Conservation (phyloP, 2,329 filamentous ascomycete species). For the Rhinocladiella mackenziei region DNA sequence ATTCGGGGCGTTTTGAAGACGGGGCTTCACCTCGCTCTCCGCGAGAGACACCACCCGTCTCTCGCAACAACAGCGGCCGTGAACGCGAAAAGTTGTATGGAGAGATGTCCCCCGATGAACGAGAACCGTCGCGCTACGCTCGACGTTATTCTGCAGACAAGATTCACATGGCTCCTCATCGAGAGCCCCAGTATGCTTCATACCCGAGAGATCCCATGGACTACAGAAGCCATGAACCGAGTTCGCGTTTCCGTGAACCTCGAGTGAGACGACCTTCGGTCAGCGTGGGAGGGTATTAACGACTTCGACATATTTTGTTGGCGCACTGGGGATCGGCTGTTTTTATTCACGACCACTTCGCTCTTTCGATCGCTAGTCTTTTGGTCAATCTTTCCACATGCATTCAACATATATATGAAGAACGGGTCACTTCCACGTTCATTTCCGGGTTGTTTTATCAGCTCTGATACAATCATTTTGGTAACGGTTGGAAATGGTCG, state of each 20-base stretch:
- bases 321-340: neutral
- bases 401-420: conserved; percentile 10
- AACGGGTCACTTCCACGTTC: conserved; percentile 2
- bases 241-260: conserved; percentile 15
- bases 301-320: neutral
- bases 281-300: conserved; percentile 17
- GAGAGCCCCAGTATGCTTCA: conserved; percentile 17
- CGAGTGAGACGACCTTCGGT: conserved; percentile 22
- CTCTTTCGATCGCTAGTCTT: neutral
- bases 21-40: conserved; percentile 20
- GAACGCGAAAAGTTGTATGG: conserved; percentile 21
- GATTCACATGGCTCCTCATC: conserved; percentile 16
- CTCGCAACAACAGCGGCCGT: conserved; percentile 23
- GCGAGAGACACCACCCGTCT: conserved; percentile 19
- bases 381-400: conserved; percentile 4
- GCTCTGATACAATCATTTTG: neutral
- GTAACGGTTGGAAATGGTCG: too few species aligned
- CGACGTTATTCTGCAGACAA: conserved; percentile 20
- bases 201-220: conserved; percentile 11
- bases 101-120: conserved; percentile 23
- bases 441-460: conserved; percentile 8
- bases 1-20: conserved; percentile 21
- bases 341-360: neutral
- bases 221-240: conserved; percentile 15
- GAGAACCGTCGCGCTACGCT: conserved; percentile 14